Evolutionary conservation across 1,139 yeast species (phyloP), one percentile per base, ranked within the genome.

Genomic region (Pichia sp.): DNA sequence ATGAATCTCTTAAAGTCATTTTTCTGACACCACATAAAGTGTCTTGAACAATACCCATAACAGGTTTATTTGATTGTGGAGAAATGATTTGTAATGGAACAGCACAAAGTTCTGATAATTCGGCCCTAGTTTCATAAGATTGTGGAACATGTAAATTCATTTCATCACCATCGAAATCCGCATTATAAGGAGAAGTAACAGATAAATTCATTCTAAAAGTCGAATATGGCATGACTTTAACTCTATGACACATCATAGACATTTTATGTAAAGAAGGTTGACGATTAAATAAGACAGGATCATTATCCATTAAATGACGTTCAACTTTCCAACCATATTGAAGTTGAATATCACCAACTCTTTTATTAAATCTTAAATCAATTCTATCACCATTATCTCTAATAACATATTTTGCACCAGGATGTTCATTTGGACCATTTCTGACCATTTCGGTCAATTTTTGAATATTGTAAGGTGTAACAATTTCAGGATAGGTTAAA

Each of bases 191-290:
- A 18, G 98, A 89, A 0, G 99, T 93, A 49, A 93, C 99, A 18
- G 98, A 93, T 68, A 95, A 76, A 68, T 93, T 95, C 73, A 95
- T 77, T 73, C 99, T 84, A 76, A 95, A 95, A 0, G 99, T 93
- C 5, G 98, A 91, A 68, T 91, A 95, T 16, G 99, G 99, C 96
- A 95, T 91, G 49, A 93, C 99, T 68, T 88, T 90, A 42, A 93
- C 99, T 73, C 97, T 81, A 69, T 95, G 99, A n/a, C 97, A 96
- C 99, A 95, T 95, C 99, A 95, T 95, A 56, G 98, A 90, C 98
- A 95, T 93, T 72, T 95, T 95, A 74, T 95, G 99, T 71, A 95
- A 77, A 38, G 99, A 93, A 50, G 99, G 99, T 74, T 95, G 99
- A 79, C 99, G 96, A 70, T 93, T 93, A 77, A 93, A 93, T 65